phyloP scores from a whole-genome alignment of 148 eudicot genomes.

The Agrostemma githago region DNA sequence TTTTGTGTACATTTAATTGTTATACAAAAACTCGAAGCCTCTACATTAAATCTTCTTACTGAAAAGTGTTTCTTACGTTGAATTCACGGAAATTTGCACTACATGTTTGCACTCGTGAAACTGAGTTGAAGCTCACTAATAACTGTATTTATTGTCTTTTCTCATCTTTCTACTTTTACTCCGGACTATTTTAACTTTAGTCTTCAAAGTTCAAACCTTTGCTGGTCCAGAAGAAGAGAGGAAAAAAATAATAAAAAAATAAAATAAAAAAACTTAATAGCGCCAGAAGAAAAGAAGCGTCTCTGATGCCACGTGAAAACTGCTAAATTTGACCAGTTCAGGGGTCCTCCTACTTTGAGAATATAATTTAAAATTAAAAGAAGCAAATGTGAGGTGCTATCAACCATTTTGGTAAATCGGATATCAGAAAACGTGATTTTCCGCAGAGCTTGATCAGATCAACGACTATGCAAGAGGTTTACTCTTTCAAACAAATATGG shows the following conservation, averaged over 20 bases:
- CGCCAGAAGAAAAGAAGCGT: not conserved
- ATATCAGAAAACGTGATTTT: constrained; percentile 17
- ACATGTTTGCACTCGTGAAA: not conserved
- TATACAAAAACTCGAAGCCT: no score
- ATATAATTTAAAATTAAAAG: not conserved
- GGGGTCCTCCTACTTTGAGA: constrained; percentile 6
- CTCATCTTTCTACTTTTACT: not conserved
- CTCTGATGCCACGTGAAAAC: constrained; percentile 16
- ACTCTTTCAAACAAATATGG: no score
- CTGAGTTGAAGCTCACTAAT: not conserved
- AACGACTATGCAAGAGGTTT: not conserved
- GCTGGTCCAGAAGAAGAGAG: not conserved
- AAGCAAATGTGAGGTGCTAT: not conserved
- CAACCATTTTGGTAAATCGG: constrained; percentile 18
- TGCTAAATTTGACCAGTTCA: constrained; percentile 25
- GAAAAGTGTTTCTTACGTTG: not conserved
- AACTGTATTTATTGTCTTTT: not conserved
- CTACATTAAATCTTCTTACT: no score
- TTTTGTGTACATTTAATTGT: no score
- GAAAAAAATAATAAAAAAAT: no score
- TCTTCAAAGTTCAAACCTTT: not conserved
- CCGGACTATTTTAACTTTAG: not conserved
- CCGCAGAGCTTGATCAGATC: constrained; percentile 9
- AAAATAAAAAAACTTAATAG: not conserved
- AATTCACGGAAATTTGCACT: not conserved